These are phyloP conservation scores for Calonectria crousiana DNA, from an alignment of 2,329 filamentous ascomycete species.

Conservation along the genomic window DNA sequence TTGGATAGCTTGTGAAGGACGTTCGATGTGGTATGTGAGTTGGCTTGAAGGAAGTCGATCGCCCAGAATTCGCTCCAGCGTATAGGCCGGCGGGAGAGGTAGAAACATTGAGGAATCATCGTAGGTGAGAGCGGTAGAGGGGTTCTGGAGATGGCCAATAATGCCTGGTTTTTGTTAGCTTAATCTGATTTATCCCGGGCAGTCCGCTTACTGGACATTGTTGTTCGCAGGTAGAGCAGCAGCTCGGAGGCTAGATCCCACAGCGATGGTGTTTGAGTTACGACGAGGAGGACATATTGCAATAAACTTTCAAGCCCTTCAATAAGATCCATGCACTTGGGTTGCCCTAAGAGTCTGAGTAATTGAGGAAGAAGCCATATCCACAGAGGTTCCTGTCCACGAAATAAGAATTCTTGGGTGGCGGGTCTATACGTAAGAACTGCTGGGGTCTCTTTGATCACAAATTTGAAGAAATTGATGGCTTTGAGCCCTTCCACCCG, in stretches of 20 bases:
- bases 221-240: slow-evolving; percentile 61
- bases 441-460: slow-evolving; percentile 79
- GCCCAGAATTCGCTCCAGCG: slow-evolving; percentile 52
- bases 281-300: slow-evolving; percentile 59
- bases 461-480: slow-evolving; percentile 80
- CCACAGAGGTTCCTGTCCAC: slow-evolving; percentile 73
- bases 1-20: slow-evolving; percentile 58
- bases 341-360: slow-evolving; percentile 68
- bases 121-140: slow-evolving; percentile 41
- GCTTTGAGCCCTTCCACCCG: slow-evolving; percentile 76
- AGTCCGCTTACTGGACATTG: slow-evolving; percentile 57
- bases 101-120: slow-evolving; percentile 45
- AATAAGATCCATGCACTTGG: slow-evolving; percentile 59
- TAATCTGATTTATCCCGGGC: slow-evolving; percentile 5
- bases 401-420: slow-evolving; percentile 59
- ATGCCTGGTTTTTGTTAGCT: slow-evolving; percentile 45
- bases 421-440: slow-evolving; percentile 67
- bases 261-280: slow-evolving; percentile 57
- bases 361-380: slow-evolving; percentile 72
- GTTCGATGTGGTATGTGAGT: slow-evolving; percentile 55
- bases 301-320: slow-evolving; percentile 67
- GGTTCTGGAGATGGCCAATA: slow-evolving; percentile 51
- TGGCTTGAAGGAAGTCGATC: slow-evolving; percentile 38
- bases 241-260: slow-evolving; percentile 63
- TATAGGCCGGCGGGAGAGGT: slow-evolving; percentile 54